Base-by-base conservation (phyloP, 1,139 yeast species). In the Candida sp. region DNA sequence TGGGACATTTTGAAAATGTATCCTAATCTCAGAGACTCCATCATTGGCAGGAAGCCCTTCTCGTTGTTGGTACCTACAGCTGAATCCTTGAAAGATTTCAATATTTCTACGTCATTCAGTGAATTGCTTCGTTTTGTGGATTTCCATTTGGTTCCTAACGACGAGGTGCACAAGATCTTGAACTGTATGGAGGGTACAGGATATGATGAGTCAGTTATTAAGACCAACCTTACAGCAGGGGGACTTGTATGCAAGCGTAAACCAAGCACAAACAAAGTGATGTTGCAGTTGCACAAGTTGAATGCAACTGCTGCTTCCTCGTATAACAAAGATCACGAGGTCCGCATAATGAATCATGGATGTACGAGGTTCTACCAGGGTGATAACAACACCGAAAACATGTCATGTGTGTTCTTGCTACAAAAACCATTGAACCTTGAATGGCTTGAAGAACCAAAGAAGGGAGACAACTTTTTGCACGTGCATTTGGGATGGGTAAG, bases 41-140 rank as follows among this genome's bases (percentile, higher is more conserved):
- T 70, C 12, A 49, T 52, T 8, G 59, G 53, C 8, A 63, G 35
- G 57, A 57, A 44, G 47, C 69, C 71, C 8, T 88, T 77, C 60
- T 89, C 98, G 0, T 67, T 93, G n/a, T 68, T 94, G 28, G 81
- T 92, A 0, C 98, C 98, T 0, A 77, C 86, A 0, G 72, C 84
- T 5, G 78, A 80, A 26, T 84, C 92, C 0, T 65, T 91, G 53
- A 58, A 62, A 12, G 75, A 75, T 52, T 80, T 79, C 38, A 85
- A 86, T 59, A 74, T 85, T 52, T 80, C 89, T 1, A 55, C 68
- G 1, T 63, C 73, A 44, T 64, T 71, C 37, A 61, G 73, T 1
- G 75, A 78, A 32, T 67, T 93, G 35, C 76, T 76, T 39, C 74
- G 80, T 12, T 80, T 91, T 53, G 69, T 91, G 34, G 79, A 80